Percentiles rank a stretch among this genome's conserved stretches.
Conservation (phyloP, 768 basidiomycete genomes). For the Tephrocybe sp. region DNA sequence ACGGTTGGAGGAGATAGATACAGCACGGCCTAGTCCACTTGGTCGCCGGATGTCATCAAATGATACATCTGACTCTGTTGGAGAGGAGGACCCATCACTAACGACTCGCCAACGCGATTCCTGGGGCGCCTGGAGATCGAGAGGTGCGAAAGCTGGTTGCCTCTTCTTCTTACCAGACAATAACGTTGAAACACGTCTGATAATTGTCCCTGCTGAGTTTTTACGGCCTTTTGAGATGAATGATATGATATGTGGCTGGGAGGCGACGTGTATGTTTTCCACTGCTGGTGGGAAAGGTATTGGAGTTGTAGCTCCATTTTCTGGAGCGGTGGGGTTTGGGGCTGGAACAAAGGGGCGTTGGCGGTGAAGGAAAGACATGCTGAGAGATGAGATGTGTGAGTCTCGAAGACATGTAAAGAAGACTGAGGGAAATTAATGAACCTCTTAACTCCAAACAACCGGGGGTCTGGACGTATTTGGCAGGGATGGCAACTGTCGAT, state of each 20-base stretch:
- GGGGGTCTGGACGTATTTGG: conserved; percentile 16
- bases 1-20: conserved; percentile 33
- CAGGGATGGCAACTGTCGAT: conserved; percentile 18
- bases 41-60: conserved; percentile 45
- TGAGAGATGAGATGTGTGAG: no score
- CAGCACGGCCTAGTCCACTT: conserved; percentile 43
- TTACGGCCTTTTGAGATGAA: conserved; percentile 2
- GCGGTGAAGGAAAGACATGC: conserved; percentile 20
- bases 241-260: conserved; percentile 6
- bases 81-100: conserved; percentile 12
- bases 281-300: conserved; percentile 21
- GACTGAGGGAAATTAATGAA: conserved; percentile 12
- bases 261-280: conserved; percentile 12
- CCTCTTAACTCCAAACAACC: conserved; percentile 12
- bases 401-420: no score
- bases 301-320: background rate
- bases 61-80: conserved; percentile 18
- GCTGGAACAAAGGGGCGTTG: conserved; percentile 14
- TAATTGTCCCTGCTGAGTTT: conserved; percentile 16
- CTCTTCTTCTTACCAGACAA: conserved; percentile 19
- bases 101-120: conserved; percentile 14
- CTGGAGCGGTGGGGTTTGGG: conserved; percentile 1
- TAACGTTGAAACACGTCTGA: conserved; percentile 25
- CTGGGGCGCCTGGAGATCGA: conserved; percentile 2
- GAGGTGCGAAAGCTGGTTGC: conserved; percentile 11